Conservation (phyloP, 768 basidiomycete genomes). For the Boletus rubescentipes region DNA sequence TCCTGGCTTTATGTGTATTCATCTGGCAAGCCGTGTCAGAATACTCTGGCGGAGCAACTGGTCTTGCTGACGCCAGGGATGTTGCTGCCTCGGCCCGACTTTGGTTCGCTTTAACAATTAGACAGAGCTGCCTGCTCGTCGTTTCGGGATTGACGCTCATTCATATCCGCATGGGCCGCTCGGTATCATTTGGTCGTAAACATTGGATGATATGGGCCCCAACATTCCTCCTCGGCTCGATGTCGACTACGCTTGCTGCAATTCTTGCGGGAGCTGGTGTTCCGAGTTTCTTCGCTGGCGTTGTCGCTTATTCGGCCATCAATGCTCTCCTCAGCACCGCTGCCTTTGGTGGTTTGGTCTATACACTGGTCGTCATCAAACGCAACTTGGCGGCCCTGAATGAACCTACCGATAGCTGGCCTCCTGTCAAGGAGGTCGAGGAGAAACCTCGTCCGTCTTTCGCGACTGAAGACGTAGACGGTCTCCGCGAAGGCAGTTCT, state of each 20-base stretch:
- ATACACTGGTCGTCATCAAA: constrained; percentile 63
- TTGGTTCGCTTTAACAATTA: constrained; percentile 67
- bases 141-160: constrained; percentile 60
- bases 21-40: constrained; percentile 65
- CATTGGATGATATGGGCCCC: constrained; percentile 79
- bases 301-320: constrained; percentile 55
- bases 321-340: constrained; percentile 52
- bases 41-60: constrained; percentile 45
- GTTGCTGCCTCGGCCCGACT: constrained; percentile 56
- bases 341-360: constrained; percentile 57
- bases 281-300: constrained; percentile 56
- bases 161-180: constrained; percentile 67
- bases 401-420: constrained; percentile 58
- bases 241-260: constrained; percentile 59
- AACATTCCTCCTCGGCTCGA: constrained; percentile 49
- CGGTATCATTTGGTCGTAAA: constrained; percentile 64
- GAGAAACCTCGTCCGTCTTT: constrained; percentile 63
- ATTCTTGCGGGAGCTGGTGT: constrained; percentile 55
- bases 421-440: constrained; percentile 50
- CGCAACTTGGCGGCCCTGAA: constrained; percentile 58
- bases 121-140: constrained; percentile 68
- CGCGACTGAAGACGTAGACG: constrained; percentile 70
- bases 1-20: constrained; percentile 60
- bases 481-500: constrained; percentile 71
- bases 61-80: constrained; percentile 44